Base-by-base conservation (phyloP, 768 basidiomycete genomes). In the Trametes sanguinea region DNA sequence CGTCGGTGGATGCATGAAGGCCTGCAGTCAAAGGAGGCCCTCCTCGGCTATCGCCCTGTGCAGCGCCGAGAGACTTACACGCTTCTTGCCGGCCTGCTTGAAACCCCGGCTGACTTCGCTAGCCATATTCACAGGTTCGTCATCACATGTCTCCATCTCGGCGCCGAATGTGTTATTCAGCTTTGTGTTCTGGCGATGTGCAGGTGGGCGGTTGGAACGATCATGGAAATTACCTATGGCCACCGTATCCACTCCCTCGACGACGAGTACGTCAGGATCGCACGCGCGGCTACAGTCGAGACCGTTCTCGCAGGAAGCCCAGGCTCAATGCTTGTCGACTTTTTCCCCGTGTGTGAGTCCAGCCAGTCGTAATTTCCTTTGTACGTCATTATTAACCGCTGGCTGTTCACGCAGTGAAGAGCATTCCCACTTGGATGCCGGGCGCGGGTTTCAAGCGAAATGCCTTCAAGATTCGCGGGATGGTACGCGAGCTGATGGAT, bases 211-310 rank as follows among this genome's bases (percentile, higher is more conserved):
- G 68, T 71, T 4, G 73, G 70, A 9, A 64, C 66, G 4, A 71
- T 76, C 57, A 64, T 75, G 63, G 71, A 73, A 14, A 69, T 74
- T 27, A 65, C 73, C 6, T 76, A 76, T 47, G 75, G 74, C 1
- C 71, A 74, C 56, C 68, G 65, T 3, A 69, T 75, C 27, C 46
- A 54, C 16, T 71, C 71, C n/a, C 43, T 67, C 11, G 68, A 76
- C 16, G 75, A 76, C 61, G 45, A 66, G 17, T 72, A 68, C 62
- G 68, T 75, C n/a, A 54, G 65, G 16, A 50, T 72, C 37, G 73
- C 69, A 30, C 73, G 73, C 35, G 51, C 67, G 14, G 66, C 74
- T 1, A 67, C 66, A 11, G 58, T 35, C 5, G 69, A 64, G 39
- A 69, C 68, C 6, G 65, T 70, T 6, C 57, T 51, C 8, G 57